phyloP scores from a whole-genome alignment of 140 eudicot species.

The Anethum foeniculum region DNA sequence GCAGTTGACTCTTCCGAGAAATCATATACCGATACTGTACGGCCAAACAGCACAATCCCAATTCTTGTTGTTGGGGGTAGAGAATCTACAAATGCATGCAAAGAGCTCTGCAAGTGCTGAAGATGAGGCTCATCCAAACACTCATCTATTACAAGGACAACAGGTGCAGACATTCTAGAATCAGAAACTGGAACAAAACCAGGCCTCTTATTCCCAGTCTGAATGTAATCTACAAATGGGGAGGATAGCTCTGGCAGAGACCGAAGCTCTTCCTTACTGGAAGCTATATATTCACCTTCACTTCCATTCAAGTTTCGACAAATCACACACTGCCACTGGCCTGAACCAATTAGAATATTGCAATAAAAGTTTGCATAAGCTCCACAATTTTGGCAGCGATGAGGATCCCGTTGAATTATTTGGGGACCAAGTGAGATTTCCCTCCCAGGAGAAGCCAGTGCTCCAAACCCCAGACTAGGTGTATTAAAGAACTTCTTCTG shows the following conservation, averaged over 20 bases:
- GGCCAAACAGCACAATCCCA: slow-evolving; percentile 69
- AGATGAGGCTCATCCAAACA: slow-evolving; percentile 84
- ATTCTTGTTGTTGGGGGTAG: slow-evolving; percentile 81
- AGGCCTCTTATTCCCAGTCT: slow-evolving; percentile 56
- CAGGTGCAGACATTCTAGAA: slow-evolving; percentile 70
- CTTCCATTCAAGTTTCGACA: slow-evolving; percentile 79
- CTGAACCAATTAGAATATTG: slow-evolving; percentile 79
- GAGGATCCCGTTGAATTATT: slow-evolving; percentile 84
- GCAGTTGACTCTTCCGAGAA: slow-evolving; percentile 82
- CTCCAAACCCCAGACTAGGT: slow-evolving; percentile 88
- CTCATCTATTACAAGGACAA: slow-evolving; percentile 79
- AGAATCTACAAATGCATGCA: slow-evolving; percentile 90
- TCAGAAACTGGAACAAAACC: slow-evolving; percentile 88
- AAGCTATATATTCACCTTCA: slow-evolving; percentile 82
- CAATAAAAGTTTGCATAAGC: slow-evolving; percentile 81
- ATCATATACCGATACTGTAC: slow-evolving; percentile 79
- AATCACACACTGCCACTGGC: slow-evolving; percentile 97
- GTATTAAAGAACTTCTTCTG: slow-evolving; percentile 74
- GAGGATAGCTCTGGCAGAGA: slow-evolving; percentile 73
- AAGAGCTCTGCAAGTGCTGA: slow-evolving; percentile 86
- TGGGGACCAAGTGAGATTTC: slow-evolving; percentile 80
- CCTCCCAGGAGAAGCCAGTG: slow-evolving; percentile 76
- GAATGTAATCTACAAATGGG: slow-evolving; percentile 75
- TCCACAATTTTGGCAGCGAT: slow-evolving; percentile 88
- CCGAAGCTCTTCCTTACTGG: slow-evolving; percentile 70